A percentile compares a stretch with the other conserved stretches of the same genome.
Conservation (phyloP, 1,284 basidiomycete species). For the Fomitopsis schrenkii region DNA sequence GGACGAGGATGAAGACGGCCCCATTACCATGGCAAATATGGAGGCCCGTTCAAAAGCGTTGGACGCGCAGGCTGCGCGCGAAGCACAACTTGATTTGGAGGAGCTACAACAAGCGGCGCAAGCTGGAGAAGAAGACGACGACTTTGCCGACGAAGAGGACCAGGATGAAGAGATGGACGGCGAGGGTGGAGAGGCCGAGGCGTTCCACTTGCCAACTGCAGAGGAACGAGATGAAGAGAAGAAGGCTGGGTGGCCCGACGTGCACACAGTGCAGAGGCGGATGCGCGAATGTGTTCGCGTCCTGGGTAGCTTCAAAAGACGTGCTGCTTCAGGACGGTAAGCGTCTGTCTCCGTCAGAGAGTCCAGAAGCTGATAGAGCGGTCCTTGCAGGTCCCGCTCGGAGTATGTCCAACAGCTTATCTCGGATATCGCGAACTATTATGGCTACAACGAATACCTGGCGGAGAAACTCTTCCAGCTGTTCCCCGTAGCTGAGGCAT, state of each 20-base stretch:
- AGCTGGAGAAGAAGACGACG: slow-evolving; percentile 39
- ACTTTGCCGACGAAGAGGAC: slow-evolving; percentile 55
- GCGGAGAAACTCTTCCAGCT: slow-evolving; percentile 93
- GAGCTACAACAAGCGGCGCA: slow-evolving; percentile 60
- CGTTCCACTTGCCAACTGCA: slow-evolving; percentile 75
- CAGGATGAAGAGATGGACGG: slow-evolving; percentile 54
- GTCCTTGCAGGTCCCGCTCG: slow-evolving; percentile 62
- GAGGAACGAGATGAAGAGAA: slow-evolving; percentile 82
- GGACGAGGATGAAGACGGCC: slow-evolving; percentile 56
- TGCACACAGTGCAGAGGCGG: slow-evolving; percentile 82
- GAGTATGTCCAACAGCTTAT: slow-evolving; percentile 91
- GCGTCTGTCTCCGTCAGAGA: slow-evolving; percentile 20
- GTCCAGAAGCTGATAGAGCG: not conserved
- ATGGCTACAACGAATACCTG: slow-evolving; percentile 97
- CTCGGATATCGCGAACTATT: slow-evolving; percentile 89
- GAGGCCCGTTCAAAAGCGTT: slow-evolving; percentile 71
- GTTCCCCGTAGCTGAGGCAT: slow-evolving; percentile 88
- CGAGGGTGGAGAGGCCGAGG: slow-evolving; percentile 54
- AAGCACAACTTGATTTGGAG: slow-evolving; percentile 65
- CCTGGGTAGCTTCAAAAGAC: slow-evolving; percentile 69
- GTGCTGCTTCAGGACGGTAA: slow-evolving; percentile 70
- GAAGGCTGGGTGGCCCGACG: slow-evolving; percentile 67
- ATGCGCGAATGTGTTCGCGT: slow-evolving; percentile 88
- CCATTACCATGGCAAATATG: slow-evolving; percentile 71
- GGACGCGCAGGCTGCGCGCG: slow-evolving; percentile 59